These are phyloP conservation scores for Vanrija humicola DNA, from an alignment of 1,284 basidiomycete genomes.

Conservation along the genomic window DNA sequence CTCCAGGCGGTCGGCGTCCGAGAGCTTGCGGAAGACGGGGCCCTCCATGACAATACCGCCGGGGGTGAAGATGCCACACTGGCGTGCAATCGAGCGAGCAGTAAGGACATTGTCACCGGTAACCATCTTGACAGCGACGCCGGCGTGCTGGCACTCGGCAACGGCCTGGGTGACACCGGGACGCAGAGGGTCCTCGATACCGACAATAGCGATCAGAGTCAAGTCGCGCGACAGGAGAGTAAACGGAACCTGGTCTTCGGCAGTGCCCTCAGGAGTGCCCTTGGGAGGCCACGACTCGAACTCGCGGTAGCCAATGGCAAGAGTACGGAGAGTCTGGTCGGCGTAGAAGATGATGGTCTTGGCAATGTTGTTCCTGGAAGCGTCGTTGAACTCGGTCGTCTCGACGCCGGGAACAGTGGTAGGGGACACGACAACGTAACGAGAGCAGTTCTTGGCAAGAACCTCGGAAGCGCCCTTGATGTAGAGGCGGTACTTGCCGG, in stretches of 20 bases:
- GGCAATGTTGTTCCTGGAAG: conserved; percentile 29
- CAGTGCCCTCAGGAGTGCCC: conserved; percentile 56
- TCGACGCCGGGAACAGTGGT: conserved; percentile 9
- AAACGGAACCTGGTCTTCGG: conserved; percentile 59
- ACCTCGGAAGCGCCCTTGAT: conserved; percentile 95
- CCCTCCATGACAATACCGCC: conserved; percentile 58
- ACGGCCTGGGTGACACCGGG: conserved; percentile 86
- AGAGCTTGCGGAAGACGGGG: conserved; percentile 61
- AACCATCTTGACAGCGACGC: conserved; percentile 98
- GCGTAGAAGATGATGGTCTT: conserved; percentile 92
- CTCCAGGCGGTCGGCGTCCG: conserved; percentile 51
- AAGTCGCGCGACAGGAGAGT: conserved; percentile 67
- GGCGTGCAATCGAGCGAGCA: conserved; percentile 80
- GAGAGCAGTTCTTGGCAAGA: conserved; percentile 66
- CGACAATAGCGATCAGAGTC: conserved; percentile 80
- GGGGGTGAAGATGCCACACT: conserved; percentile 69
- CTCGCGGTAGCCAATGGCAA: conserved; percentile 89
- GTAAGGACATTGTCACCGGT: conserved; percentile 97
- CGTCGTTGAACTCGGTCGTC: conserved; percentile 33
- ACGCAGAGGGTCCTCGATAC: conserved; percentile 94
- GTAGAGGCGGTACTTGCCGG: conserved; percentile 67
- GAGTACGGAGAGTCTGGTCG: conserved; percentile 88
- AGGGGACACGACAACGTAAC: conserved; percentile 64
- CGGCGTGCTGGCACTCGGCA: conserved; percentile 75
- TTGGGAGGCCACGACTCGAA: conserved; percentile 80